These are phyloP conservation scores for Termitomyces sp. DNA, from an alignment of 768 basidiomycete genomes.

Conservation along the genomic window DNA sequence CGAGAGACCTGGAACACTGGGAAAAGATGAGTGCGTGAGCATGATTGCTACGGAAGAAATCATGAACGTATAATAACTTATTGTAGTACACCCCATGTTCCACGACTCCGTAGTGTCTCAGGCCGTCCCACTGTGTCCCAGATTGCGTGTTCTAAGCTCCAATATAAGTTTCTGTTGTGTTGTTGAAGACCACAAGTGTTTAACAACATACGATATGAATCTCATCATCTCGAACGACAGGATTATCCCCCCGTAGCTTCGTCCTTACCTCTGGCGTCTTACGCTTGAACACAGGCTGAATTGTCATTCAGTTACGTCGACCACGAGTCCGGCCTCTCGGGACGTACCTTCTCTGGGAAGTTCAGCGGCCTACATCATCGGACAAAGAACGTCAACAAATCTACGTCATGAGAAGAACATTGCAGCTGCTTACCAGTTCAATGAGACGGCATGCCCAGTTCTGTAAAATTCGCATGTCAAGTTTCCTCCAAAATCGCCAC, in stretches of 20 bases:
- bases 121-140: slow-evolving; percentile 66
- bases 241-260: slow-evolving; percentile 20
- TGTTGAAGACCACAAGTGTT: background rate
- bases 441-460: slow-evolving; percentile 46
- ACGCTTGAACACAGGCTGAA: slow-evolving; percentile 52
- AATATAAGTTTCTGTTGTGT: background rate
- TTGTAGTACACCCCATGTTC: slow-evolving; percentile 58
- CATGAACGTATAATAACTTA: slow-evolving; percentile 33
- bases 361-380: slow-evolving; percentile 50
- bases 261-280: slow-evolving; percentile 48
- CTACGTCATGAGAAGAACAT: background rate
- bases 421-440: slow-evolving; percentile 52
- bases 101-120: slow-evolving; percentile 51
- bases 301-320: background rate
- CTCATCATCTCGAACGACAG: slow-evolving; percentile 42
- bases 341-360: slow-evolving; percentile 55
- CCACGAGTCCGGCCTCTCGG: background rate
- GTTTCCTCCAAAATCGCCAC: background rate
- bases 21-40: background rate
- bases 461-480: slow-evolving; percentile 21
- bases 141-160: slow-evolving; percentile 61
- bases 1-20: slow-evolving; percentile 37
- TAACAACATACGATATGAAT: slow-evolving; percentile 43
- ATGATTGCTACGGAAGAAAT: background rate
- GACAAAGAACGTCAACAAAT: background rate